phyloP scores from a whole-genome alignment of 2,329 filamentous ascomycete genomes.

The Talaromyces sp. region DNA sequence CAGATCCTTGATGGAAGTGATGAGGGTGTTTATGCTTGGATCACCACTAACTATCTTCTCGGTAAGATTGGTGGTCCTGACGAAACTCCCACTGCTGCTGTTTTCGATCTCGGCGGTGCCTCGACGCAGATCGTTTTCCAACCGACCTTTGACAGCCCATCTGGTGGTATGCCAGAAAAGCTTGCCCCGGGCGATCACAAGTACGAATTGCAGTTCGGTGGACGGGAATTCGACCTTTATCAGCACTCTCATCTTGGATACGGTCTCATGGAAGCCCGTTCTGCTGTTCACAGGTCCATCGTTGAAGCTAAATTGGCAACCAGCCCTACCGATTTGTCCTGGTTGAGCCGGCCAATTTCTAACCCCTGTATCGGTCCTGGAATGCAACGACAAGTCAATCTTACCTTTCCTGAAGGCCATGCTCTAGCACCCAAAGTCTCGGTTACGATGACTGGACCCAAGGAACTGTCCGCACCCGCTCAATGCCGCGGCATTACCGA shows the following conservation, averaged over 20 bases:
- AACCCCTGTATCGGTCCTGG: slow-evolving; percentile 87
- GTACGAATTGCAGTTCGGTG: slow-evolving; percentile 86
- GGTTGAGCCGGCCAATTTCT: slow-evolving; percentile 67
- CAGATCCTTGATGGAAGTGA: slow-evolving; percentile 97
- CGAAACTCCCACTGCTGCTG: slow-evolving; percentile 82
- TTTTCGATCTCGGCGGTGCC: slow-evolving; percentile 94
- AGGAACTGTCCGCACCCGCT: slow-evolving; percentile 64
- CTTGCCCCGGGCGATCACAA: slow-evolving; percentile 91
- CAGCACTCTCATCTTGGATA: slow-evolving; percentile 98
- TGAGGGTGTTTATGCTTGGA: slow-evolving; percentile 98
- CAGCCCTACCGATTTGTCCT: slow-evolving; percentile 60
- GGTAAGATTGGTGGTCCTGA: slow-evolving; percentile 95
- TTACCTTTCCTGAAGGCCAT: slow-evolving; percentile 66
- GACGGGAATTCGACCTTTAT: slow-evolving; percentile 86
- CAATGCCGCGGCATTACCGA: slow-evolving; percentile 90
- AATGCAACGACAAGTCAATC: slow-evolving; percentile 68
- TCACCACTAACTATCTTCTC: slow-evolving; percentile 96
- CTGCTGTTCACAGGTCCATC: slow-evolving; percentile 74
- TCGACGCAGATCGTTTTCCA: slow-evolving; percentile 99
- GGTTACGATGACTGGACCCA: slow-evolving; percentile 85
- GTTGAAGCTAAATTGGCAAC: slow-evolving; percentile 67
- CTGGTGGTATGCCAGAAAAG: slow-evolving; percentile 79
- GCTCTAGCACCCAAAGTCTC: slow-evolving; percentile 61
- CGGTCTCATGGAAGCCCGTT: slow-evolving; percentile 90
- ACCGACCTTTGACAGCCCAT: slow-evolving; percentile 76